Conservation (phyloP, 257 asterid species). For the Solanum bulbocastanum region DNA sequence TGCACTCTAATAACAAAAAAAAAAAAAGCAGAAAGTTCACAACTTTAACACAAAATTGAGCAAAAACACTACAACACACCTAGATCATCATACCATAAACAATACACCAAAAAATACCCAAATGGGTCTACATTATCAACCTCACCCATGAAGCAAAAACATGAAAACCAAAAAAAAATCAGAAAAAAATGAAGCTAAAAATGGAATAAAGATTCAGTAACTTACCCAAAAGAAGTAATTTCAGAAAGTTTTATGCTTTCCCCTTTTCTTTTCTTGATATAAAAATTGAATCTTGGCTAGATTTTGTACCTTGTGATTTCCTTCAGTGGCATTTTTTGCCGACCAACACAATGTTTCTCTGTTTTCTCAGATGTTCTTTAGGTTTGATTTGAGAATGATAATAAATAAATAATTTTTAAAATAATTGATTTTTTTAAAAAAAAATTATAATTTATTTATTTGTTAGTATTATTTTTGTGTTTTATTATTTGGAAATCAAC, state of each 20-base stretch:
- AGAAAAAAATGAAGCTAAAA: background rate
- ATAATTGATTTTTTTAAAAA: too few species aligned
- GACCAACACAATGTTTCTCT: background rate
- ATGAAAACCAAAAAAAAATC: background rate
- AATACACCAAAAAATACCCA: background rate
- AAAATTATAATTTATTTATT: background rate
- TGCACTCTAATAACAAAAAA: background rate
- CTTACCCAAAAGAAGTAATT: background rate
- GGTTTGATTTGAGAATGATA: background rate
- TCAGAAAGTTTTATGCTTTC: background rate
- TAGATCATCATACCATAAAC: background rate
- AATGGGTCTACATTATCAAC: background rate
- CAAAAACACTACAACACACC: background rate
- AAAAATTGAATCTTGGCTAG: background rate
- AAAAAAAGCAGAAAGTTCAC: background rate
- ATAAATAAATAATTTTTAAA: background rate
- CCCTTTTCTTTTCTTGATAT: background rate
- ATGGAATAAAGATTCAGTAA: background rate
- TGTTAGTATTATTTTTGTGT: background rate
- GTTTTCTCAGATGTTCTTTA: background rate
- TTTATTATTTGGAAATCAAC: background rate
- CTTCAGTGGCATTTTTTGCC: background rate
- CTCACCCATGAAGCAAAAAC: background rate
- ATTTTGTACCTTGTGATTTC: background rate
- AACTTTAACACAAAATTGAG: background rate